These are phyloP conservation scores for Aurifilum marmelostoma DNA, from an alignment of 2,329 filamentous ascomycete species.

Conservation along the genomic window DNA sequence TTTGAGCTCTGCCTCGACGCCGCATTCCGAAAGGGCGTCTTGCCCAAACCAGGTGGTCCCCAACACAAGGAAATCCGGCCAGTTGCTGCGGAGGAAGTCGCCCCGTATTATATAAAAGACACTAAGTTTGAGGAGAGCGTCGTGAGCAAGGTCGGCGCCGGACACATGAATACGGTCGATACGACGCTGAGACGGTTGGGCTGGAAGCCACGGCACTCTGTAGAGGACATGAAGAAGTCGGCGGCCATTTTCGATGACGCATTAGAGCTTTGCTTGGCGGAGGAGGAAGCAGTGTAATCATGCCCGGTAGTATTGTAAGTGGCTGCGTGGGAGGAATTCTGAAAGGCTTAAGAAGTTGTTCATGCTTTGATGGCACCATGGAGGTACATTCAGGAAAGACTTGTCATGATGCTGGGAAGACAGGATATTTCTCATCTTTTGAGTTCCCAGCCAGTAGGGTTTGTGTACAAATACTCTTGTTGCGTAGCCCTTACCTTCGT, in stretches of 20 bases:
- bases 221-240: neutral
- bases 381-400: too few species aligned
- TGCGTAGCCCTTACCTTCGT: too few species aligned
- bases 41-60: conserved; percentile 1
- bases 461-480: too few species aligned
- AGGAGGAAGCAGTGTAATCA: neutral
- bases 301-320: too few species aligned
- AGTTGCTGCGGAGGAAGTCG: neutral
- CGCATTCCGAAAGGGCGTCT: conserved; percentile 6
- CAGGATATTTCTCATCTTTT: too few species aligned
- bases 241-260: neutral
- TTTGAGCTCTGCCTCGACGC: neutral
- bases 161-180: conserved; percentile 15
- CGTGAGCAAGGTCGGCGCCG: neutral
- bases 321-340: too few species aligned
- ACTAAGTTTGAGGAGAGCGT: neutral
- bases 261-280: neutral
- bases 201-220: conserved; percentile 11
- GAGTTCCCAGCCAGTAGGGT: too few species aligned
- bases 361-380: too few species aligned
- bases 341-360: too few species aligned
- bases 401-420: too few species aligned
- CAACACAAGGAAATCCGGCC: conserved; percentile 10
- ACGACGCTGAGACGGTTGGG: conserved; percentile 7
- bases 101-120: neutral